These are phyloP conservation scores for Solanum sitiens DNA, from an alignment of 257 asterid species.

Conservation along the genomic window DNA sequence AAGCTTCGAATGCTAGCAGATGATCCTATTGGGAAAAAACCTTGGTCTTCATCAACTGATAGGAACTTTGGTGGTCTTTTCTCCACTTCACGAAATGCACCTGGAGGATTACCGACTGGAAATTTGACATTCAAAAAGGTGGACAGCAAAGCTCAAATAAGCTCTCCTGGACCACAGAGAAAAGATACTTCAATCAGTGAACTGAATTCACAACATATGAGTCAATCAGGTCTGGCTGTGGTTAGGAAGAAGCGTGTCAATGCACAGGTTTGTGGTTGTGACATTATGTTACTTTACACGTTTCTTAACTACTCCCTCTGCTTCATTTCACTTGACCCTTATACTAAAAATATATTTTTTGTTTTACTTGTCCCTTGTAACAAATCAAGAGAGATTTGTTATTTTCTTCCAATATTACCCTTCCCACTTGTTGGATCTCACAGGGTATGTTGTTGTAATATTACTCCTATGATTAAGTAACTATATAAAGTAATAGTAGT, in stretches of 20 bases:
- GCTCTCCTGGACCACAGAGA: slow-evolving; percentile 27
- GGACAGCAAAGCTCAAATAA: slow-evolving; percentile 30
- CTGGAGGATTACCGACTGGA: slow-evolving; percentile 33
- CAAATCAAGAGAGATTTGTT: background rate
- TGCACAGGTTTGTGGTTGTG: slow-evolving; percentile 50
- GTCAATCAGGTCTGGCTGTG: slow-evolving; percentile 59
- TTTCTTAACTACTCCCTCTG: background rate
- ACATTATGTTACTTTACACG: background rate
- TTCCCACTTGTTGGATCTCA: background rate
- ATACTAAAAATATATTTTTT: background rate
- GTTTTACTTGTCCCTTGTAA: background rate
- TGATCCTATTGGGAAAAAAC: slow-evolving; percentile 31
- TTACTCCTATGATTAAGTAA: background rate
- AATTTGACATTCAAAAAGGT: slow-evolving; percentile 32
- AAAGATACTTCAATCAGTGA: slow-evolving; percentile 43
- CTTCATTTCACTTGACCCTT: background rate
- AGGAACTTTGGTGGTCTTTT: slow-evolving; percentile 32
- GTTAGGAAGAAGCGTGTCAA: slow-evolving; percentile 64
- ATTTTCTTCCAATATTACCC: background rate
- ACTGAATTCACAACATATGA: slow-evolving; percentile 41
- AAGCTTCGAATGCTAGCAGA: slow-evolving; percentile 49
- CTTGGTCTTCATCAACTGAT: slow-evolving; percentile 35
- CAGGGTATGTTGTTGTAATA: background rate
- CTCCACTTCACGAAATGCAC: slow-evolving; percentile 40
- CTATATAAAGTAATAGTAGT: background rate